Conservation (phyloP, 2,329 filamentous ascomycete genomes). For the Fusarium haematococcum region DNA sequence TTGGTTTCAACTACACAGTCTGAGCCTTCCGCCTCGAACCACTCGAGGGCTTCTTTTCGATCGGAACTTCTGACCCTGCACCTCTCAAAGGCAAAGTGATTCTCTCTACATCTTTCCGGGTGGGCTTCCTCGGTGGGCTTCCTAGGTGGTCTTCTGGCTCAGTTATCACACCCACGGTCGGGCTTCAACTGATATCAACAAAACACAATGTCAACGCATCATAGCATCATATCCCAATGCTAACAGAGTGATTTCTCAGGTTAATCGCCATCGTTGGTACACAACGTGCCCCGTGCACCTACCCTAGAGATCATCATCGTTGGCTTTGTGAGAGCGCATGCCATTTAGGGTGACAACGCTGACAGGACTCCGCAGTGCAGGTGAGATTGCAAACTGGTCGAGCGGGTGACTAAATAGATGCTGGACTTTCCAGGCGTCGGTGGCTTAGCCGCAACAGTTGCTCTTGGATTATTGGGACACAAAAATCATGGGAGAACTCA, state of each 20-base stretch:
- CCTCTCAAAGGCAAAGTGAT: neutral
- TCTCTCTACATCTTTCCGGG: neutral
- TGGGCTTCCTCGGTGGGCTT: neutral
- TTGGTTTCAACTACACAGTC: neutral
- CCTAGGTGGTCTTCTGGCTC: neutral
- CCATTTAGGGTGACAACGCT: no score
- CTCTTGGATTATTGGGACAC: no score
- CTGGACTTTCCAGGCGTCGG: no score
- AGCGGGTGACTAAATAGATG: no score
- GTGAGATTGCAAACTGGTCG: no score
- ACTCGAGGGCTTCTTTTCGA: neutral
- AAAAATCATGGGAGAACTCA: no score
- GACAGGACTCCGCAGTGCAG: no score
- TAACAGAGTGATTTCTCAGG: no score
- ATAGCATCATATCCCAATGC: neutral
- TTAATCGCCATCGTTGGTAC: neutral
- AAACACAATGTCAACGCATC: neutral
- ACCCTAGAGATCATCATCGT: no score
- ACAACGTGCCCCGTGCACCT: neutral
- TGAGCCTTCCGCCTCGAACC: neutral
- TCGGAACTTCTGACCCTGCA: neutral
- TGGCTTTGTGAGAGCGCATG: no score
- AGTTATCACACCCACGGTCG: neutral
- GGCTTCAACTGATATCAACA: neutral
- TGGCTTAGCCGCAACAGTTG: no score